These are phyloP conservation scores for Suillus decipiens DNA, from an alignment of 768 basidiomycete genomes.

Conservation along the genomic window DNA sequence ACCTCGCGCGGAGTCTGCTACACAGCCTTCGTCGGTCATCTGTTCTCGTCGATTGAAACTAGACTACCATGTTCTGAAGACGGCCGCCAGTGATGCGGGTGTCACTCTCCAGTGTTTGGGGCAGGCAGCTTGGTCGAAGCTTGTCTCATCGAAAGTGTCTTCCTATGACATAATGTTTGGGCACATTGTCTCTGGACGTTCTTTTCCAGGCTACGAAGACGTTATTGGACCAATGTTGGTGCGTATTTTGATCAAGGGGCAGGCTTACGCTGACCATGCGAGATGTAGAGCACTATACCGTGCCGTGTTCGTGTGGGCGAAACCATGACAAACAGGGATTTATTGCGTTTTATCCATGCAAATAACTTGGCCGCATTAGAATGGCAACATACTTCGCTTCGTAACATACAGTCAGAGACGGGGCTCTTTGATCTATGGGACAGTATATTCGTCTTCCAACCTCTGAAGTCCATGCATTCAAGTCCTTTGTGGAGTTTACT, in stretches of 20 bases:
- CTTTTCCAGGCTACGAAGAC: constrained; percentile 40
- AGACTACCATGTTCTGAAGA: constrained; percentile 16
- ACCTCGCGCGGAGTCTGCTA: constrained; percentile 11
- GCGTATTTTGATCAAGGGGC: constrained; percentile 17
- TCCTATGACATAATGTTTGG: constrained; percentile 45
- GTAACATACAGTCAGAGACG: constrained; percentile 40
- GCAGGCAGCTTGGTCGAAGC: constrained; percentile 34
- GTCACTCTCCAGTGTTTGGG: constrained; percentile 40
- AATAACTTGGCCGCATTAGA: constrained; percentile 39
- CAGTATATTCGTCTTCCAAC: constrained; percentile 48
- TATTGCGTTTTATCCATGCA: constrained; percentile 40
- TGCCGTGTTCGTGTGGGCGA: constrained; percentile 38
- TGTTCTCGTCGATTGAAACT: constrained; percentile 15
- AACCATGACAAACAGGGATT: constrained; percentile 30
- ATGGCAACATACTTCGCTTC: constrained; percentile 49
- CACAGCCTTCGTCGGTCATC: constrained; percentile 20
- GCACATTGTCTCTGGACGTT: constrained; percentile 47
- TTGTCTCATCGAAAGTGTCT: constrained; percentile 22
- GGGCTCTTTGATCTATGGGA: constrained; percentile 38
- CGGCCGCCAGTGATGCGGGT: constrained; percentile 17
- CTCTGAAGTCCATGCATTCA: constrained; percentile 13
- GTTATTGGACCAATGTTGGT: constrained; percentile 51
- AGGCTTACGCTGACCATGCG: not conserved
- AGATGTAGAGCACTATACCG: constrained; percentile 46
- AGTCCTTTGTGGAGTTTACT: constrained; percentile 26